Conservation (phyloP, 1,139 yeast genomes). For the Hyphopichia burtonii region DNA sequence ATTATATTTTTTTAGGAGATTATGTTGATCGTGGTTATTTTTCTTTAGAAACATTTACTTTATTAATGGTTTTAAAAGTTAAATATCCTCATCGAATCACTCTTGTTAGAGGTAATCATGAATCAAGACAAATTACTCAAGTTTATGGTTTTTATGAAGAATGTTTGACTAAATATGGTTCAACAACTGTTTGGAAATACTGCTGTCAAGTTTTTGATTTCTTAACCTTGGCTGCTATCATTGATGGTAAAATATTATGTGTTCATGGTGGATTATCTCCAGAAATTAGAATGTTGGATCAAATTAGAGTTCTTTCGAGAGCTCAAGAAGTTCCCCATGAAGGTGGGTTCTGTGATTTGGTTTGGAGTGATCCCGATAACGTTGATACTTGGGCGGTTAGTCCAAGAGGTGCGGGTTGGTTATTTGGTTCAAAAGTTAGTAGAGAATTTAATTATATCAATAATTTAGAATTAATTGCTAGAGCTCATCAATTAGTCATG, state of each 20-base stretch:
- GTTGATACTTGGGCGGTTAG: conserved; percentile 99
- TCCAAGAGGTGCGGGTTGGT: conserved; percentile 98
- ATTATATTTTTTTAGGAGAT: conserved; percentile 86
- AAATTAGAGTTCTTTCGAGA: conserved; percentile 87
- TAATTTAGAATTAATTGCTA: conserved; percentile 80
- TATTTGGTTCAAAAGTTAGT: conserved; percentile 90
- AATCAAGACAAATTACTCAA: conserved; percentile 91
- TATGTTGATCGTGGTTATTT: conserved; percentile 97
- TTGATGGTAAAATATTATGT: conserved; percentile 89
- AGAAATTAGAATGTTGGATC: conserved; percentile 94
- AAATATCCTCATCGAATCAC: conserved; percentile 85
- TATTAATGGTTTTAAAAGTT: conserved; percentile 87
- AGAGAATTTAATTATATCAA: conserved; percentile 93
- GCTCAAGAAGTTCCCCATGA: conserved; percentile 99
- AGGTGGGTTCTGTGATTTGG: conserved; percentile 96
- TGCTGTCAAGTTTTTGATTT: conserved; percentile 97
- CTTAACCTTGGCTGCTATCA: conserved; percentile 87
- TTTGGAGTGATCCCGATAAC: conserved; percentile 98
- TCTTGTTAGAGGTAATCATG: conserved; percentile 91
- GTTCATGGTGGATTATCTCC: conserved; percentile 99
- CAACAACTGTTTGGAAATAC: conserved; percentile 97
- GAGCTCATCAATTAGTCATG: conserved; percentile 98
- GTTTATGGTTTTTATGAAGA: conserved; percentile 93
- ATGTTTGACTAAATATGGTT: conserved; percentile 87
- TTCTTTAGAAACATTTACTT: conserved; percentile 86